Conservation (phyloP, 306 rosid species). For the Neltuma alba region DNA sequence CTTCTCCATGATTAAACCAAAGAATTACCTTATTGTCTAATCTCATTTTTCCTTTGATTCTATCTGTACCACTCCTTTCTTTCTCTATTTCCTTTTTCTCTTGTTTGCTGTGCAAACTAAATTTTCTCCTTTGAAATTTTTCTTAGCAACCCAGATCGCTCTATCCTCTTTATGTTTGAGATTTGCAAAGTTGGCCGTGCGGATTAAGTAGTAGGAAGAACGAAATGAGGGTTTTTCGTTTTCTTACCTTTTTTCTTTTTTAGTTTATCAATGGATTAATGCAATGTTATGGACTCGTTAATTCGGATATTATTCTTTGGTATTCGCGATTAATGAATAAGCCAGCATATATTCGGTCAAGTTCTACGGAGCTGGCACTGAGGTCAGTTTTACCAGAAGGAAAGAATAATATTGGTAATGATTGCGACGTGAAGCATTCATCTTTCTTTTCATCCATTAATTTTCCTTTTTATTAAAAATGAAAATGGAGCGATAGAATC, state of each 20-base stretch:
- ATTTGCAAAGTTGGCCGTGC: conserved; percentile 17
- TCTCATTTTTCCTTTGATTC: neutral
- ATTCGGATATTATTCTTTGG: conserved; percentile 31
- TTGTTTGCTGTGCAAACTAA: conserved; percentile 21
- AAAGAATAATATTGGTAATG: conserved; percentile 64
- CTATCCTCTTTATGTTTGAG: conserved; percentile 19
- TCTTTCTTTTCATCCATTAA: conserved; percentile 33
- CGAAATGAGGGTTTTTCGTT: neutral
- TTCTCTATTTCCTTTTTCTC: neutral
- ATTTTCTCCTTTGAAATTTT: conserved; percentile 9
- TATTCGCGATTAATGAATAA: conserved; percentile 46
- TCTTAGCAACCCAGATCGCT: neutral
- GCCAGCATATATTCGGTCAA: conserved; percentile 49
- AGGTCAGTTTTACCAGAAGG: conserved; percentile 54
- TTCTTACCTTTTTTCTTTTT: neutral
- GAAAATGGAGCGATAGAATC: neutral
- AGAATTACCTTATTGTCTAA: neutral
- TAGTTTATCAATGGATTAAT: neutral
- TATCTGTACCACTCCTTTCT: conserved; percentile 3
- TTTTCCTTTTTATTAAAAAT: neutral
- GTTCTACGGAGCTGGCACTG: conserved; percentile 46
- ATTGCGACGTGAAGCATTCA: conserved; percentile 67
- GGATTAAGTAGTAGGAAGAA: conserved; percentile 13
- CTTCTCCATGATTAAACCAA: conserved; percentile 48
- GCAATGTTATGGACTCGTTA: neutral